phyloP scores from a whole-genome alignment of 1,284 basidiomycete species.

The Moesziomyces antarcticus region DNA sequence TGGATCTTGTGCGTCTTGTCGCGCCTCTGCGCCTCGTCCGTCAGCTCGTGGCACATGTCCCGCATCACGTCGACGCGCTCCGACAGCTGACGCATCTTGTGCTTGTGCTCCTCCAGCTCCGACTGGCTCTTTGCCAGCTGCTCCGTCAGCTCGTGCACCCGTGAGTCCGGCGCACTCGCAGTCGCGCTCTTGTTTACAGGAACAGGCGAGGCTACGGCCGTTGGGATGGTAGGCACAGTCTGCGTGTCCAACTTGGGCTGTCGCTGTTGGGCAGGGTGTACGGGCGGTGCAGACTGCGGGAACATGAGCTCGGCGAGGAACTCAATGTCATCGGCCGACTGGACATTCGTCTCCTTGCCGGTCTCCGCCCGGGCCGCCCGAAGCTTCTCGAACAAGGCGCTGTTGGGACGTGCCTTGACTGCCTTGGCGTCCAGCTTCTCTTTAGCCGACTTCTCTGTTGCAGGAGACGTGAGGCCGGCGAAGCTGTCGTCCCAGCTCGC shows the following conservation, averaged over 20 bases:
- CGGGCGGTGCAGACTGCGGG: not conserved
- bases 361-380: conserved; percentile 9
- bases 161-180: too few species aligned
- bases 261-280: too few species aligned
- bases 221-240: too few species aligned
- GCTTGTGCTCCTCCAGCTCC: conserved; percentile 16
- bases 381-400: conserved; percentile 19
- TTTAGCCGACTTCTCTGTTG: not conserved
- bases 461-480: conserved; percentile 6
- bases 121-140: conserved; percentile 18
- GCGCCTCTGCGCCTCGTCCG: conserved; percentile 34
- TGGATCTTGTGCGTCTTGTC: conserved; percentile 35
- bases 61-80: conserved; percentile 32
- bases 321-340: conserved; percentile 16
- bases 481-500: conserved; percentile 38
- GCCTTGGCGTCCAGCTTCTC: conserved; percentile 1
- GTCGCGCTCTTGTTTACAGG: too few species aligned
- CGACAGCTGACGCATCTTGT: conserved; percentile 17
- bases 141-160: conserved; percentile 4
- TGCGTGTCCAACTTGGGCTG: not conserved
- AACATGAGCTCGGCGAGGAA: conserved; percentile 33
- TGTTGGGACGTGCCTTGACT: conserved; percentile 14
- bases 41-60: conserved; percentile 37
- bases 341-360: not conserved
- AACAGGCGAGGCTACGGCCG: too few species aligned